Conservation (phyloP, 78 protist genomes). For the Polysphondylium violaceum region DNA sequence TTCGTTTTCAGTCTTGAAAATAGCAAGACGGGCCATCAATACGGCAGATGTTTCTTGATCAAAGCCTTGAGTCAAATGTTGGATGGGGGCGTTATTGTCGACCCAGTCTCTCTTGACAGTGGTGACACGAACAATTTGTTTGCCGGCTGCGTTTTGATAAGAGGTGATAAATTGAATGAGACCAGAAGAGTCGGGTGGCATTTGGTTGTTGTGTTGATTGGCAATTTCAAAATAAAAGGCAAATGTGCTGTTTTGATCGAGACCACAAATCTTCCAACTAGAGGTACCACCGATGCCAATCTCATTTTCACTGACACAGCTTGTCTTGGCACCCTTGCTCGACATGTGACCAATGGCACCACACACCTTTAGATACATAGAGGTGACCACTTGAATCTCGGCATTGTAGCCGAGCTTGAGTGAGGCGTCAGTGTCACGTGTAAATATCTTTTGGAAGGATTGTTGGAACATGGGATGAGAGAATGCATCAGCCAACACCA, state of each 20-base stretch:
- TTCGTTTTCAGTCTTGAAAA: constrained; percentile 91
- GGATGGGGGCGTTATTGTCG: constrained; percentile 3
- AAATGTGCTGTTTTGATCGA: constrained; percentile 86
- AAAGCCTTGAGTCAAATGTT: constrained; percentile 80
- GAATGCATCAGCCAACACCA: constrained; percentile 94
- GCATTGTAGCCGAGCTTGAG: constrained; percentile 62
- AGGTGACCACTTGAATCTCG: constrained; percentile 41
- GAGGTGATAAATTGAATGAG: constrained; percentile 91
- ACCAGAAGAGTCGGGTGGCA: constrained; percentile 66
- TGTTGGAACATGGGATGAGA: constrained; percentile 88
- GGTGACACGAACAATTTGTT: constrained; percentile 95
- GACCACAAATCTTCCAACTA: constrained; percentile 89
- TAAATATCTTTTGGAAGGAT: constrained; percentile 87
- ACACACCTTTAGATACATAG: constrained; percentile 87
- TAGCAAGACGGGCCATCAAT: constrained; percentile 97
- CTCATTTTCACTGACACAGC: constrained; percentile 84
- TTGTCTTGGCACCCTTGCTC: constrained; percentile 33
- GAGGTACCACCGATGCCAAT: constrained; percentile 96
- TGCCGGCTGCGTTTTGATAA: constrained; percentile 91
- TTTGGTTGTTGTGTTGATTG: constrained; percentile 34
- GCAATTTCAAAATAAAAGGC: constrained; percentile 94
- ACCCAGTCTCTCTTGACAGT: constrained; percentile 88
- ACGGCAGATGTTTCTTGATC: constrained; percentile 98
- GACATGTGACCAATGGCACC: constrained; percentile 94
- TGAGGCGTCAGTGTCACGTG: constrained; percentile 21